These are phyloP conservation scores for Pseudomicrostroma phylloplanum DNA, from an alignment of 1,284 basidiomycete species.

Conservation along the genomic window DNA sequence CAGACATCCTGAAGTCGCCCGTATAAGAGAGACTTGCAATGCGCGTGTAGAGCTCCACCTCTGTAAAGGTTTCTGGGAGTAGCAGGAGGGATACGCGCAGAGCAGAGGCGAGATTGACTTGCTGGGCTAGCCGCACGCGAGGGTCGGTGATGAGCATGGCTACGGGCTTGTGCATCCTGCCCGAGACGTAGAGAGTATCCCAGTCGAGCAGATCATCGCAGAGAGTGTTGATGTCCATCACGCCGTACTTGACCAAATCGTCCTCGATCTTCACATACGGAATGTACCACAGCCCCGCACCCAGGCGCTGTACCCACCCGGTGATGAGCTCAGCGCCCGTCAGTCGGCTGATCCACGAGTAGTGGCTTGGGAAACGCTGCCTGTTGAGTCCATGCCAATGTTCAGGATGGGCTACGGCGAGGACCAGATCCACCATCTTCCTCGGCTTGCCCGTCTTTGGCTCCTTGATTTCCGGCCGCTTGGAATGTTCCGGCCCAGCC, in stretches of 20 bases:
- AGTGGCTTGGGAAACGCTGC: slow-evolving; percentile 79
- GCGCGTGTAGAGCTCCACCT: slow-evolving; percentile 73
- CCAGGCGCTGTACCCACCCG: slow-evolving; percentile 67
- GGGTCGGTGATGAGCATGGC: slow-evolving; percentile 59
- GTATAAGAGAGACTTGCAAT: slow-evolving; percentile 82
- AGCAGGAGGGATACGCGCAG: slow-evolving; percentile 67
- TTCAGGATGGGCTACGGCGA: slow-evolving; percentile 80
- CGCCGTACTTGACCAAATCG: slow-evolving; percentile 94
- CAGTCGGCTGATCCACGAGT: slow-evolving; percentile 74
- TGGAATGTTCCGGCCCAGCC: slow-evolving; percentile 51
- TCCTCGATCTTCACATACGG: slow-evolving; percentile 39
- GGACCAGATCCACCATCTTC: slow-evolving; percentile 84
- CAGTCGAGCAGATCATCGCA: slow-evolving; percentile 85
- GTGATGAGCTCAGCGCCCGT: slow-evolving; percentile 71
- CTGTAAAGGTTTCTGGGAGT: slow-evolving; percentile 63
- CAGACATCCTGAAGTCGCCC: slow-evolving; percentile 78
- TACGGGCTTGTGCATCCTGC: slow-evolving; percentile 88
- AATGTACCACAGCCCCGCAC: slow-evolving; percentile 75
- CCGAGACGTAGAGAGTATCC: slow-evolving; percentile 86
- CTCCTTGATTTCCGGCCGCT: slow-evolving; percentile 48
- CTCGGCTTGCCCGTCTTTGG: slow-evolving; percentile 16
- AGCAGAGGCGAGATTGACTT: slow-evolving; percentile 85
- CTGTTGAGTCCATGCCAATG: slow-evolving; percentile 96
- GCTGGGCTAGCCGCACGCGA: slow-evolving; percentile 79
- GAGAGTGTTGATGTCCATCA: slow-evolving; percentile 82